phyloP scores from a whole-genome alignment of 2,329 filamentous ascomycete genomes.

The Metarhizium album region DNA sequence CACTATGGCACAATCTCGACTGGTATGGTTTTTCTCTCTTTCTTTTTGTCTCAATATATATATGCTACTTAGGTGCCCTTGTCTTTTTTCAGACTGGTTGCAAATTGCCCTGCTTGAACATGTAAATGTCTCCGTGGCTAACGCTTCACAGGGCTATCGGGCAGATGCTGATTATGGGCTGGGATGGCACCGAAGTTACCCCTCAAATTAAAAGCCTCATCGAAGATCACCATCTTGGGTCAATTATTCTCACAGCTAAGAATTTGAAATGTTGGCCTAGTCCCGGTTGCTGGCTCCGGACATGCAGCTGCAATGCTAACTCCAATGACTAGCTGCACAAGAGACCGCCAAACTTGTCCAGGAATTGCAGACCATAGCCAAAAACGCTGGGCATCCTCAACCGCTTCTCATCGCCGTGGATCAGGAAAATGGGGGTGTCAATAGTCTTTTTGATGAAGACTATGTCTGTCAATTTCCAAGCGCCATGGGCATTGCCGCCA shows the following conservation, averaged over 20 bases:
- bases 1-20: constrained; percentile 66
- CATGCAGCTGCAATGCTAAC: constrained; percentile 5
- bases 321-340: constrained; percentile 60
- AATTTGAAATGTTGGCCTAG: constrained; percentile 63
- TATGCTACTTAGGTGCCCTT: not conserved
- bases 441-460: constrained; percentile 90
- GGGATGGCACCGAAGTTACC: constrained; percentile 74
- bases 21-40: constrained; percentile 53
- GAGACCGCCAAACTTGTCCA: constrained; percentile 81
- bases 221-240: constrained; percentile 76
- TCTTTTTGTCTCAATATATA: too few species aligned
- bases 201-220: constrained; percentile 75
- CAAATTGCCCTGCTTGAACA: not conserved
- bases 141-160: constrained; percentile 50
- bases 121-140: not conserved
- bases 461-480: constrained; percentile 95
- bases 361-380: constrained; percentile 85
- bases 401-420: constrained; percentile 86
- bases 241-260: constrained; percentile 74
- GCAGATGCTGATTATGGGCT: constrained; percentile 74
- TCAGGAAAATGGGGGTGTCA: constrained; percentile 96
- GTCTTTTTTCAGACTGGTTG: too few species aligned
- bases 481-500: constrained; percentile 93
- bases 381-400: constrained; percentile 78
- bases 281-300: not conserved